Conservation (phyloP, 768 basidiomycete genomes). For the Boletus subcaerulescens region DNA sequence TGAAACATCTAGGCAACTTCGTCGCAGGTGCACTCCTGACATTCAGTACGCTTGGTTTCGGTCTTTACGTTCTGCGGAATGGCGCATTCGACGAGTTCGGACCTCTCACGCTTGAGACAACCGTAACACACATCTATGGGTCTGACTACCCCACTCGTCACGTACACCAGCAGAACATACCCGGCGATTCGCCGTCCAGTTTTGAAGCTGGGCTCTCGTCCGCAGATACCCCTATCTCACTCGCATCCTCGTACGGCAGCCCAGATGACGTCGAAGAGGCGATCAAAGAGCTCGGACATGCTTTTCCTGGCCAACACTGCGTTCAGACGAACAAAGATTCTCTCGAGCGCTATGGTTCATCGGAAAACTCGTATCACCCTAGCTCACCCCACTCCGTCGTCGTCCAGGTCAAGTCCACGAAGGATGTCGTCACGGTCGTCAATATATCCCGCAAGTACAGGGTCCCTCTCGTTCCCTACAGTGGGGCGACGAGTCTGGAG, state of each 20-base stretch:
- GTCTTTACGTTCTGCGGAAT: constrained; percentile 17
- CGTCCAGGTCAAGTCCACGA: constrained; percentile 62
- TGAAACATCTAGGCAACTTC: constrained; percentile 8
- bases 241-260: constrained; percentile 41
- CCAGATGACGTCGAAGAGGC: constrained; percentile 46
- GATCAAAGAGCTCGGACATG: constrained; percentile 48
- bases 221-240: not conserved
- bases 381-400: constrained; percentile 54
- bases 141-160: not conserved
- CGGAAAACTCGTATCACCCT: constrained; percentile 67
- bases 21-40: constrained; percentile 17
- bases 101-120: constrained; percentile 1
- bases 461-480: constrained; percentile 77
- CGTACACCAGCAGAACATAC: constrained; percentile 7
- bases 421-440: constrained; percentile 80
- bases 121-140: not conserved
- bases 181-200: not conserved
- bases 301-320: constrained; percentile 44
- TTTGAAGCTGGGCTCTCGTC: not conserved
- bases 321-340: constrained; percentile 52
- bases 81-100: not conserved
- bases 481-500: constrained; percentile 85
- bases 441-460: constrained; percentile 69
- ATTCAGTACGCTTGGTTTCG: constrained; percentile 18
- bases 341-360: constrained; percentile 58